Base-by-base conservation (phyloP, 176 grass and related monocot genomes). In the Rhipidocladum racemiflorum region DNA sequence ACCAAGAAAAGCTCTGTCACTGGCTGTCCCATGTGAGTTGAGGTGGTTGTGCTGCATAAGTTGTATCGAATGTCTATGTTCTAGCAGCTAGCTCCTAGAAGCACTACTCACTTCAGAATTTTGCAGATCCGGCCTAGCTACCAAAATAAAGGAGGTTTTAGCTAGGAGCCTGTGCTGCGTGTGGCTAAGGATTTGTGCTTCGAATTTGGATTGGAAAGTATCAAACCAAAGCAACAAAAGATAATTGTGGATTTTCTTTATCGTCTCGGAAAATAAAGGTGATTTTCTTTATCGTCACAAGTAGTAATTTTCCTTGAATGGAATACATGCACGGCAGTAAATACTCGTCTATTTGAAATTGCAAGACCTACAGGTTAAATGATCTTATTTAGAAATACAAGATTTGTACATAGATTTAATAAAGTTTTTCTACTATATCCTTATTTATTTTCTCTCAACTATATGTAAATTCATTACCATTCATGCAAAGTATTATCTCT, bases 151-250 rank as follows among this genome's bases (percentile, higher is more conserved):
- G 61, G 28, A 64, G 23, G 4, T 44, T 14, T 8, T 81, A 75
- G 87, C 7, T 60, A 74, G 81, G 43, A 79, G 5, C 34, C 57
- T 69, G 50, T 80, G 17, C 46, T 16, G 74, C 79, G 43, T 21
- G 69, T 59, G 71, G 72, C 25, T 74, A 89, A 85, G 77, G 70
- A 89, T 89, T 83, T 76, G 71, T 13, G 27, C 36, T 85, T 81
- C 85, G 77, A 89, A 81, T 57, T 85, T 75, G 17, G 43, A 36
- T 27, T 12, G 6, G 35, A 82, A 88, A 74, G 53, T 50, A 30
- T 69, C 87, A 75, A n/a, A 53, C 70, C 60, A 21, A 64, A 70
- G 44, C 50, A 72, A 65, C 45, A 54, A 78, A 83, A 83, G 79
- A 18, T 77, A 54, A 18, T 42, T 12, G 7, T 2, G 38, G 56